Conservation (phyloP, 768 basidiomycete species). For the Boletus bicolor region DNA sequence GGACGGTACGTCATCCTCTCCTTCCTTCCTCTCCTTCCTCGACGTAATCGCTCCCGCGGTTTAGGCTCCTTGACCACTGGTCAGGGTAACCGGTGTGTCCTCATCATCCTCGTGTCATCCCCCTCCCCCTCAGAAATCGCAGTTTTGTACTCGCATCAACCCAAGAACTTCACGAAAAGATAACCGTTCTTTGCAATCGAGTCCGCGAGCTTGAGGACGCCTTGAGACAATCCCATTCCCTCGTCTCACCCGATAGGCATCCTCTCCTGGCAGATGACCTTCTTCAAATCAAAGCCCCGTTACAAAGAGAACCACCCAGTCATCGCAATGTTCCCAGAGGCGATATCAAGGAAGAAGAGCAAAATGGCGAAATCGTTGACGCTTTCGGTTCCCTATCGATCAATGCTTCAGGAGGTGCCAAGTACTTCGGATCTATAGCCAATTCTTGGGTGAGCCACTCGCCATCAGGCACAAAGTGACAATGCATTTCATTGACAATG, state of each 20-base stretch:
- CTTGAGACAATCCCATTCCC: conserved; percentile 56
- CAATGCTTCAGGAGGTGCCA: conserved; percentile 65
- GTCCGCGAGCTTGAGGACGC: conserved; percentile 77
- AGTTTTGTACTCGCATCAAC: conserved; percentile 80
- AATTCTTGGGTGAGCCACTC: conserved; percentile 60
- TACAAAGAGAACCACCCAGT: conserved; percentile 60
- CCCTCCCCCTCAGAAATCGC: conserved; percentile 2
- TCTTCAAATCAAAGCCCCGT: conserved; percentile 69
- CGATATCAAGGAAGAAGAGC: conserved; percentile 59
- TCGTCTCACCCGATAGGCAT: conserved; percentile 57
- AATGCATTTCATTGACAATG: conserved; percentile 1
- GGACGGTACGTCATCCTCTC: conserved; percentile 49
- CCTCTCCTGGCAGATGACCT: conserved; percentile 71
- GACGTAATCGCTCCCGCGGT: conserved; percentile 15
- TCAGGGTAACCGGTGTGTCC: conserved; percentile 68
- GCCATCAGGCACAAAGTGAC: neutral
- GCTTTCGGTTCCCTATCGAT: conserved; percentile 81
- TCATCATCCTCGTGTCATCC: neutral
- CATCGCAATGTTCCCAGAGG: conserved; percentile 37
- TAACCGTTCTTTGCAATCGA: conserved; percentile 66
- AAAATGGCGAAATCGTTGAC: conserved; percentile 66
- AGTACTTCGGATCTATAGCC: conserved; percentile 73
- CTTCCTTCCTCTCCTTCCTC: conserved; percentile 12
- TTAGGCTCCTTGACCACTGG: conserved; percentile 78
- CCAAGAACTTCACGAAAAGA: conserved; percentile 81